phyloP scores from a whole-genome alignment of 2,329 filamentous ascomycete genomes.

The Penicillium sp. region DNA sequence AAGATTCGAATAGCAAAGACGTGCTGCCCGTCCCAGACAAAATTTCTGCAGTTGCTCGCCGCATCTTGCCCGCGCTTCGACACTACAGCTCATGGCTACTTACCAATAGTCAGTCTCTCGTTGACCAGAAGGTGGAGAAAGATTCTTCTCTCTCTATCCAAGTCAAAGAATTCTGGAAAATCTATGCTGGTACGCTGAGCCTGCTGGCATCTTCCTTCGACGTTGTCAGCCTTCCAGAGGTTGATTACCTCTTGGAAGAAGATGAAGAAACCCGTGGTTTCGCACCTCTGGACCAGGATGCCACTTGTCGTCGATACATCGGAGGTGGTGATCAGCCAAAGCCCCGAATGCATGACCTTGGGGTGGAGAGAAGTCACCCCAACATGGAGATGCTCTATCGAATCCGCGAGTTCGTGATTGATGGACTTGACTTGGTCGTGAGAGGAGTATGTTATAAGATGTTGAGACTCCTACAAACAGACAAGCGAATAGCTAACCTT shows the following conservation, averaged over 20 bases:
- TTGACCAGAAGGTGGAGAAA: slow-evolving; percentile 48
- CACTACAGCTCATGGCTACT: slow-evolving; percentile 67
- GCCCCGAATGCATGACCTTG: slow-evolving; percentile 50
- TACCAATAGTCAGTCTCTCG: slow-evolving; percentile 52
- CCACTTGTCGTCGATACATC: slow-evolving; percentile 53
- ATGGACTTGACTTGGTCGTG: slow-evolving; percentile 57
- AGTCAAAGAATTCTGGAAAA: slow-evolving; percentile 61
- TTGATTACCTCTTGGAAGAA: slow-evolving; percentile 64
- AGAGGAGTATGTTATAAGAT: slow-evolving; percentile 37
- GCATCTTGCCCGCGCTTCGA: slow-evolving; percentile 61
- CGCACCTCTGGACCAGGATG: slow-evolving; percentile 53
- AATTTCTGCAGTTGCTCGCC: slow-evolving; percentile 56
- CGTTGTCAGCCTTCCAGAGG: slow-evolving; percentile 52
- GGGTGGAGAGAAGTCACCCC: slow-evolving; percentile 52
- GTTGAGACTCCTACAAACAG: background rate
- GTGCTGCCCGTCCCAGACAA: slow-evolving; percentile 43
- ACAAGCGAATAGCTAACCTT: slow-evolving; percentile 23
- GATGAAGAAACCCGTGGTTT: slow-evolving; percentile 65
- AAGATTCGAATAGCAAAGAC: slow-evolving; percentile 45
- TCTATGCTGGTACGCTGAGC: slow-evolving; percentile 61
- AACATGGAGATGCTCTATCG: slow-evolving; percentile 66
- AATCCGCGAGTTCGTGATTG: slow-evolving; percentile 59
- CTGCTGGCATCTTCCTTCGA: slow-evolving; percentile 58
- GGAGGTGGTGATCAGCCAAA: slow-evolving; percentile 47
- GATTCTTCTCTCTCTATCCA: slow-evolving; percentile 55